Base-by-base conservation (phyloP, 2,329 filamentous ascomycete genomes). In the Neopestalotiopsis sp. region DNA sequence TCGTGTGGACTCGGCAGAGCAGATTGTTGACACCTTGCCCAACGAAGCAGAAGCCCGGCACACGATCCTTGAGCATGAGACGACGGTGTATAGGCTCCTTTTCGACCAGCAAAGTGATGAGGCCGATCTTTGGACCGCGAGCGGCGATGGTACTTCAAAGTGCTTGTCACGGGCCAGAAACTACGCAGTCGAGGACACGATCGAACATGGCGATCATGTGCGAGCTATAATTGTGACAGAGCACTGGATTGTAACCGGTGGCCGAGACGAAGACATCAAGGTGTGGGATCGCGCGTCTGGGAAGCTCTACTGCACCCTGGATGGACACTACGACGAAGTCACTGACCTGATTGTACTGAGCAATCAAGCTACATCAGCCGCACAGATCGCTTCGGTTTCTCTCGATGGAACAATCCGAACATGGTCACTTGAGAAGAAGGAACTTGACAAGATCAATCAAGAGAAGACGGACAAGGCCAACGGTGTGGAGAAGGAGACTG, bases 281-380 rank as follows among this genome's bases (percentile, higher is more conserved):
- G 88, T 98, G 9, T 99, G 95, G 95, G 92, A 97, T 78, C 82
- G 87, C 61, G 77, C 89, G 70, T 91, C 89, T 9, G 94, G 93
- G 4, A 90, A 91, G 77, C 83, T 97, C 40, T 88, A 92, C 76
- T 92, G 92, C 78, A 87, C 88, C 7, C 90, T 95, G 70, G 87
- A 89, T 49, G 96, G 96, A 0, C 96, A 99, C 81, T 98, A 90
- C 77, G 94, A 99, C 76, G 96, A 98, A 80, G 91, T 99, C 14
- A 98, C 94, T 1, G 94, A 91, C 45, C 81, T 98, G 58, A 84
- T 92, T 1, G 78, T 97, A 64, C 78, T 94, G 34, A 78, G 81
- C 32, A 81, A 81, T 68, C 70, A 74, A 0, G 72, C 74, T 24
- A 80, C 79, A 4, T 75, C 76, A 4, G 84, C 82, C 24, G 84